A percentile compares a stretch with the other conserved stretches of the same genome.
Evolutionary conservation across 2,329 filamentous ascomycete species (phyloP).

Genomic region (Scedosporium minutisporum): DNA sequence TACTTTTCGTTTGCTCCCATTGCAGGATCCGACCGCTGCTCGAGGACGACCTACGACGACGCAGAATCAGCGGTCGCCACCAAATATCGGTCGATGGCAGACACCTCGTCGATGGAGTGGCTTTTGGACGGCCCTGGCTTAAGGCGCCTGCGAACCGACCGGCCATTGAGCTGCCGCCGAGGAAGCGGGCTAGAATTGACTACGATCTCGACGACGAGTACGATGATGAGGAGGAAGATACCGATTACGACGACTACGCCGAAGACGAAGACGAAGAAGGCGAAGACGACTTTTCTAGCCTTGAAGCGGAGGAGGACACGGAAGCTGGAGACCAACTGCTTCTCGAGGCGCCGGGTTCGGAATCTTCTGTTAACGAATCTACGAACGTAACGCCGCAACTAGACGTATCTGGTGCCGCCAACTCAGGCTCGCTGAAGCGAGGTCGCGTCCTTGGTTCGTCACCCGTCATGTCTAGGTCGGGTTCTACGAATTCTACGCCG

Average conservation of each 20-base stretch:
- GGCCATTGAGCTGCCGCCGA: conserved; percentile 59
- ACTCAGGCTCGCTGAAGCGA: not conserved
- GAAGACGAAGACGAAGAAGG: not conserved
- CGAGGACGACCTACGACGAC: conserved; percentile 61
- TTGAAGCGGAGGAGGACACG: no score
- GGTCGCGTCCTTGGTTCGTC: not conserved
- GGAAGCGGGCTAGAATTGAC: conserved; percentile 53
- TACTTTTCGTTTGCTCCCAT: conserved; percentile 8
- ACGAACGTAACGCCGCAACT: not conserved
- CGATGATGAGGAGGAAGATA: conserved; percentile 13
- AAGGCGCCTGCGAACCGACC: conserved; percentile 52
- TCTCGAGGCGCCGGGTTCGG: conserved; percentile 20
- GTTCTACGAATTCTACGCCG: not conserved
- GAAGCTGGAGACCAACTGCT: conserved; percentile 14
- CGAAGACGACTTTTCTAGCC: not conserved
- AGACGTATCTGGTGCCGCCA: not conserved
- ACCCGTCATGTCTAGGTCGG: not conserved
- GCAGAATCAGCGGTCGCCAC: conserved; percentile 64
- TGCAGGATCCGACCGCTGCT: conserved; percentile 68
- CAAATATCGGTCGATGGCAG: conserved; percentile 73
- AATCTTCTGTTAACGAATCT: conserved; percentile 20
- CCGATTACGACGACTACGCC: not conserved
- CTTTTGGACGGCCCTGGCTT: conserved; percentile 68
- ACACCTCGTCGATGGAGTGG: conserved; percentile 75
- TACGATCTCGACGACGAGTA: conserved; percentile 30